These are phyloP conservation scores for Pelargonium exstipulatum DNA, from an alignment of 441 rosid species.

Conservation along the genomic window DNA sequence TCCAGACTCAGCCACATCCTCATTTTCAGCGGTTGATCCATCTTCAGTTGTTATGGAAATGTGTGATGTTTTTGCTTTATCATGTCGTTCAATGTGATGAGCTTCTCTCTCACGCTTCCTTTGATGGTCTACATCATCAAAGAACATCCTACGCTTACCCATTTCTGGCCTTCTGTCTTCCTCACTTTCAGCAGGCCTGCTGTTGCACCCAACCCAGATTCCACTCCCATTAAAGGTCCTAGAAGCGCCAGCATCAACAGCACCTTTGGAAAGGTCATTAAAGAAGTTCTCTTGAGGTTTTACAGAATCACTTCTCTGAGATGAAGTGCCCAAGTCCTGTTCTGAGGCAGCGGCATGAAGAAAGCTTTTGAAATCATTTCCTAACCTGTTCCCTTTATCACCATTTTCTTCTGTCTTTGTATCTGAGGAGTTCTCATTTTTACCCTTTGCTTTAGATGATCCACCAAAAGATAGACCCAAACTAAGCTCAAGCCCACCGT, in stretches of 20 bases:
- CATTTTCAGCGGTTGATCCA: slow-evolving; percentile 83
- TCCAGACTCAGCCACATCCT: slow-evolving; percentile 93
- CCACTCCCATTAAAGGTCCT: slow-evolving; percentile 39
- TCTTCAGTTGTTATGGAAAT: slow-evolving; percentile 67
- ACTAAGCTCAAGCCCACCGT: slow-evolving; percentile 1
- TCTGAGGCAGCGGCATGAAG: not conserved
- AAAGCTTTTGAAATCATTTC: slow-evolving; percentile 1
- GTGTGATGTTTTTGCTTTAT: slow-evolving; percentile 54
- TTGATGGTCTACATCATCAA: slow-evolving; percentile 48
- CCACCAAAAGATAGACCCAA: slow-evolving; percentile 4
- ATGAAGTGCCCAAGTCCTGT: slow-evolving; percentile 47
- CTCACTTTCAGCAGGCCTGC: slow-evolving; percentile 39
- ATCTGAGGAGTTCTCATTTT: not conserved
- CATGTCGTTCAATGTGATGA: slow-evolving; percentile 44
- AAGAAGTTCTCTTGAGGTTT: slow-evolving; percentile 80
- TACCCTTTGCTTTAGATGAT: slow-evolving; percentile 2
- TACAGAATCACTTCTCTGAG: slow-evolving; percentile 54
- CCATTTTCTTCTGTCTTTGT: slow-evolving; percentile 4
- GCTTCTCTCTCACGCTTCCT: slow-evolving; percentile 58
- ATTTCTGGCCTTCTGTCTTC: slow-evolving; percentile 47
- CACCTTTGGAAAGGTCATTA: slow-evolving; percentile 55
- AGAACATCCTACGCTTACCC: slow-evolving; percentile 59
- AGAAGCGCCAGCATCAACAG: slow-evolving; percentile 46
- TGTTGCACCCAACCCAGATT: slow-evolving; percentile 43
- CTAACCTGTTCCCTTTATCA: not conserved